Conservation (phyloP, 257 asterid species). For the Voacanga thouarsii region DNA sequence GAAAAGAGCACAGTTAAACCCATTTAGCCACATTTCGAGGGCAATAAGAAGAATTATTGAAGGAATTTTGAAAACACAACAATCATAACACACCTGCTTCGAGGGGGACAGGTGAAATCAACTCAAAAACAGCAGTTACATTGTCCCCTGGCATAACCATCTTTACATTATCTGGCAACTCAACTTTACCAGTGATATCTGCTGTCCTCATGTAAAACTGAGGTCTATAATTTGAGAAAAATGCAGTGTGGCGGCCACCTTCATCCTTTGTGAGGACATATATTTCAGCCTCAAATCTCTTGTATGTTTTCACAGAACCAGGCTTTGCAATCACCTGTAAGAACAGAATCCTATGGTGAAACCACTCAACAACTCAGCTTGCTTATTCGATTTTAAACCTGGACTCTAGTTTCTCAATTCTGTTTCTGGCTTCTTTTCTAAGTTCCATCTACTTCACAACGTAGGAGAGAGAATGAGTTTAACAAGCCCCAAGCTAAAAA, state of each 20-base stretch:
- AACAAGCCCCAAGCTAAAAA: neutral
- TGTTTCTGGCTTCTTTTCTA: neutral
- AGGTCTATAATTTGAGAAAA: constrained; percentile 91
- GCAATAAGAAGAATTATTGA: neutral
- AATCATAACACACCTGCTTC: constrained; percentile 55
- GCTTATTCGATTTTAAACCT: neutral
- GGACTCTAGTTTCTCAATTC: neutral
- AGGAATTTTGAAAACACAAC: neutral
- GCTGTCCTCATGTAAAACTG: constrained; percentile 98
- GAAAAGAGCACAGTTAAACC: neutral
- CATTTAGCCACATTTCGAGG: neutral
- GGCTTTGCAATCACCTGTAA: constrained; percentile 93
- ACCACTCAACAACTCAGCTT: neutral
- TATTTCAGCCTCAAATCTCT: constrained; percentile 94
- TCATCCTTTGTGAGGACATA: constrained; percentile 98
- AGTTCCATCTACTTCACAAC: neutral
- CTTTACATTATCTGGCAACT: constrained; percentile 94
- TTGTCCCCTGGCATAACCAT: constrained; percentile 99
- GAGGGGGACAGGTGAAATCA: constrained; percentile 83
- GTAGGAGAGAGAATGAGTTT: neutral
- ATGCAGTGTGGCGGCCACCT: constrained; percentile 99
- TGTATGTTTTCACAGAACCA: constrained; percentile 71
- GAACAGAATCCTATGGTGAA: constrained; percentile 12
- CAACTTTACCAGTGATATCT: constrained; percentile 96
- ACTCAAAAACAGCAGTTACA: constrained; percentile 90